Evolutionary conservation across 75 land plant species (phyloP), one percentile per base, ranked within the genome.

Genomic region (Cunninghamia lanceolata): DNA sequence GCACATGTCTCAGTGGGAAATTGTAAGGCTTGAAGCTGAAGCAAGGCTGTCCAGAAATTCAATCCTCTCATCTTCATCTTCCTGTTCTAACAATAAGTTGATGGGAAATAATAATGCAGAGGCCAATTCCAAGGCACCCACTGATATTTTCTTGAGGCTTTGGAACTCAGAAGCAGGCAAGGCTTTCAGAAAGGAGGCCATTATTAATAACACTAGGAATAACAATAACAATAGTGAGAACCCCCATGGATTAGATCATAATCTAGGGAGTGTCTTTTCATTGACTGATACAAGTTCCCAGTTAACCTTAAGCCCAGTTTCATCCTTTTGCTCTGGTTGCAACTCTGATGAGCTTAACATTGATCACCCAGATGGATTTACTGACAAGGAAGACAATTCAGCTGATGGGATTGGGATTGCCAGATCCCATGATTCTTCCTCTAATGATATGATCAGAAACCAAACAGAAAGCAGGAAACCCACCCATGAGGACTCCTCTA

Each of bases 1-100:
- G 21, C 84, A 83, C 54, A n/a, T n/a, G 66, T 34, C 59, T 14
- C 84, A 83, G 21, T 83, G 84, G 84, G 84, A 83, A 83, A 83
- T 34, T 25, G 84, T 56, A 46, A 83, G 84, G 32, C 84, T 83
- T 40, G 84, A 83, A 46, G 84, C 84, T 14, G 84, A 83, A 53
- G 84, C 84, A 35, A 28, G 84, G 10, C 59, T 39, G 14, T 47
- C 84, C 1, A n/a, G 84, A 13, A 56, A 83, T 17, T 83, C 79
- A 76, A 17, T 76, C 4, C 25, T 76, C 0, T 36, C 42, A 16
- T 36, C 74, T n/a, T 66, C n/a, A n/a, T n/a, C n/a, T n/a, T n/a
- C 70, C 70, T 66, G n/a, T 66, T 50, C 53, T 50, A 13, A 50
- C 14, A 70, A 70, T 9, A 70, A 70, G 74, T 70, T 70, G 35